Evolutionary conservation across 2,329 filamentous ascomycete genomes (phyloP), one percentile per base, ranked within the genome.

Genomic region (Teratosphaeria gauchensis): DNA sequence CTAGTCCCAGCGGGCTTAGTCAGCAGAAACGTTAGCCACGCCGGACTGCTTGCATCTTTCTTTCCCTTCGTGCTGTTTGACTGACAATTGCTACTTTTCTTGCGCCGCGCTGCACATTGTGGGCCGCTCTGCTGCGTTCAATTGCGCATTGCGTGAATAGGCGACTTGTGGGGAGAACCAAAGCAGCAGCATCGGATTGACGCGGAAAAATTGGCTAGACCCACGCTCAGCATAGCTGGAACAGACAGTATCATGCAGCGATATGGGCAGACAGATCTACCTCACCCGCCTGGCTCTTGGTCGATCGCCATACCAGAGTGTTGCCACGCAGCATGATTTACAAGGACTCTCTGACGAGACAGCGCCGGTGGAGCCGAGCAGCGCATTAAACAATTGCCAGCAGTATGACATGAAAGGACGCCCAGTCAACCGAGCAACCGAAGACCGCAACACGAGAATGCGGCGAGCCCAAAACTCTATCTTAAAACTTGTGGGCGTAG

Each of bases 391-490:
- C 42, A 58, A 74, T 58, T 59, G 66, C 0, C 77, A 78, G 59
- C 68, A 73, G 42, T 79, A 78, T 59, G 75, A 80, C 61, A 66
- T 72, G 46, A 74, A 74, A 59, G 77, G 76, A 19, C 73, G 74
- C 48, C 76, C 77, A 3, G 66, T 74, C 64, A 78, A 77, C 56
- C 72, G 74, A 11, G 65, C 68, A 38, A 73, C 74, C 11, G 73
- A 72, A 31, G 68, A 70, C 5, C 71, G 74, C 56, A 75, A 74
- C 35, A 69, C 74, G 35, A 69, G 68, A 31, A 68, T 77, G 42
- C 71, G 77, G 56, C 71, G 73, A 56, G 77, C 77, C 7, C 75
- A 78, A 58, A 80, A 80, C 53, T 76, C 78, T 62, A 73, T 78
- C 1, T 70, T 79, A 4, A 75, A 73, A 21, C 73, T 77, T 0